Conservation (phyloP, 306 rosid species). For the Prunus dulcis region DNA sequence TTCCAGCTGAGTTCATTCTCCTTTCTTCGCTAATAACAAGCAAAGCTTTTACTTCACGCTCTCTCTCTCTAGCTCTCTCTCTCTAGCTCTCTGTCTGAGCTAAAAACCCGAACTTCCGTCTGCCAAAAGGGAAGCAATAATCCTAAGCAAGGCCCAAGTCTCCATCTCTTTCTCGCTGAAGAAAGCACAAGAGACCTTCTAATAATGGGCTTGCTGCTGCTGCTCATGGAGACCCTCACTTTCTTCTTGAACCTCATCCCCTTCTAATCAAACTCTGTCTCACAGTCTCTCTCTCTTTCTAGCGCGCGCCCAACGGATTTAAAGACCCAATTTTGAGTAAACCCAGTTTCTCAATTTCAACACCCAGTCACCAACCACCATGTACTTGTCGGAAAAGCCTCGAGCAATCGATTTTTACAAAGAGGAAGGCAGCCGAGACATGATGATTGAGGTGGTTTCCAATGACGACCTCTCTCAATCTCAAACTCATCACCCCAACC, state of each 20-base stretch:
- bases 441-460: slow-evolving; percentile 73
- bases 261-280: background rate
- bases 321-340: background rate
- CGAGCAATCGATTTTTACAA: slow-evolving; percentile 73
- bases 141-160: background rate
- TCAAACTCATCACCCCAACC: slow-evolving; percentile 22
- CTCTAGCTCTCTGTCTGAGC: background rate
- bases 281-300: background rate
- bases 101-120: slow-evolving; percentile 13
- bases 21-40: background rate
- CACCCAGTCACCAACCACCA: slow-evolving; percentile 11
- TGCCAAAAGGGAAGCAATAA: background rate
- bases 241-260: background rate
- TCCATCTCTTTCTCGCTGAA: background rate
- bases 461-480: slow-evolving; percentile 37
- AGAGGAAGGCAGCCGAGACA: slow-evolving; percentile 50
- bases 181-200: background rate
- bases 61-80: slow-evolving; percentile 1
- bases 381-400: slow-evolving; percentile 77
- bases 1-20: background rate
- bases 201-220: slow-evolving; percentile 6
- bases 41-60: slow-evolving; percentile 24
- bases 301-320: too few species aligned
- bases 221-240: slow-evolving; percentile 1
- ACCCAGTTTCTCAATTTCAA: background rate